Base-by-base conservation (phyloP, 805 yeast species). In the Saccharomycopsis sp. region DNA sequence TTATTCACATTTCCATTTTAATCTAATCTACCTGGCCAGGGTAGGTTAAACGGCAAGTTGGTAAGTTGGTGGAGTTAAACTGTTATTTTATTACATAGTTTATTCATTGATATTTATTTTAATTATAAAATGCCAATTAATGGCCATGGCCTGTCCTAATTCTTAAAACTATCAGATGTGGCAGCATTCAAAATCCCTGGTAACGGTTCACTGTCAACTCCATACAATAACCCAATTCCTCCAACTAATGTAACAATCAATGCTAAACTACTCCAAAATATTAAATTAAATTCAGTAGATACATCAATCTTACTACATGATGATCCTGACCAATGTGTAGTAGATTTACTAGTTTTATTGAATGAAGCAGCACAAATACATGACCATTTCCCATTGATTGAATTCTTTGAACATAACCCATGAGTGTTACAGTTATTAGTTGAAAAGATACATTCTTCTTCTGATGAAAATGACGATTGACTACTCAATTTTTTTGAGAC, bases 111-210 rank as follows among this genome's bases (percentile, higher is more conserved):
- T n/a, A n/a, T n/a, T n/a, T n/a, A n/a, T n/a, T n/a, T n/a, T n/a
- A n/a, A n/a, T n/a, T n/a, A n/a, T n/a, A n/a, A n/a, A n/a, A n/a
- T n/a, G n/a, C n/a, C n/a, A n/a, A n/a, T n/a, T n/a, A n/a, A n/a
- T n/a, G n/a, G n/a, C n/a, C n/a, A n/a, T n/a, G n/a, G n/a, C n/a
- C n/a, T n/a, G n/a, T n/a, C 35, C 35, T 24, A 37, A 60, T 59
- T 70, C 68, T 47, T 72, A 67, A 33, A 66, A 57, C 36, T 62
- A 58, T 3, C 32, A 16, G 43, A 37, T 8, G 79, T 74, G 37
- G 81, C 77, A 33, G 83, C 81, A 51, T 71, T 74, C 54, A 81
- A 71, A 24, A 80, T 78, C 20, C 86, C 85, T 14, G 88, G 87
- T 51, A 81, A 68, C 36, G 79, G 74, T 52, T 78, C 81, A 53